Evolutionary conservation across 192 early-diverging fungal genomes (phyloP), one percentile per base, ranked within the genome.

Genomic region (Powellomyces hirtus): DNA sequence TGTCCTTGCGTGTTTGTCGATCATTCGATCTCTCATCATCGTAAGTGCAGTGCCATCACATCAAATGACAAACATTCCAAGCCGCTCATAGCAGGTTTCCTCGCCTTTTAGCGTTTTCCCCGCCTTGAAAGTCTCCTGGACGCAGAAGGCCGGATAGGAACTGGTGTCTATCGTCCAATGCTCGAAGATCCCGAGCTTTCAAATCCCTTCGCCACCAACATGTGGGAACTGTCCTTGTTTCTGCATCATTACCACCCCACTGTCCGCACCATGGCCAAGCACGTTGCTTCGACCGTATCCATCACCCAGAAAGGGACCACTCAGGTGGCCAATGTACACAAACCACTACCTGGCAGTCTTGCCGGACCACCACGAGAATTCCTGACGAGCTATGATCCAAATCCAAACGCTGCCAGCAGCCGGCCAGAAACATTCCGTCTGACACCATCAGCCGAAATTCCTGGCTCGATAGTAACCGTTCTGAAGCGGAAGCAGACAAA

Each of bases 101-200:
- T n/a, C 18, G 50, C 31, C 31, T 29, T 64, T 2, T 30, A 85
- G 84, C 86, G 87, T 64, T 89, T 87, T 66, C 83, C 89, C 8
- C 67, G 76, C 7, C 75, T 92, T 30, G 84, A 88, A 65, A 77
- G 79, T 42, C 68, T 90, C 44, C 70, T 92, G 7, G 82, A 87
- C 44, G 75, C 83, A 26, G 88, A 89, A 60, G 88, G 86, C 37
- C 79, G 84, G 45, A 71, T 89, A 49, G 88, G 86, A 2, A 92
- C 89, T 56, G 96, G 95, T 57, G 77, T 94, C 37, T 97, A 96
- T 68, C 57, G 86, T 30, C 83, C 86, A 34, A 75, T 88, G 13
- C 72, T 97, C 60, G 89, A 95, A 68, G 95, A 98, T 64, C 92
- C 95, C 0, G 94, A 98, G 61, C 81, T 97, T 66, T 95, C 92